Evolutionary conservation across 148 eudicot species (phyloP).

Genomic region (Nepenthes gracilis): DNA sequence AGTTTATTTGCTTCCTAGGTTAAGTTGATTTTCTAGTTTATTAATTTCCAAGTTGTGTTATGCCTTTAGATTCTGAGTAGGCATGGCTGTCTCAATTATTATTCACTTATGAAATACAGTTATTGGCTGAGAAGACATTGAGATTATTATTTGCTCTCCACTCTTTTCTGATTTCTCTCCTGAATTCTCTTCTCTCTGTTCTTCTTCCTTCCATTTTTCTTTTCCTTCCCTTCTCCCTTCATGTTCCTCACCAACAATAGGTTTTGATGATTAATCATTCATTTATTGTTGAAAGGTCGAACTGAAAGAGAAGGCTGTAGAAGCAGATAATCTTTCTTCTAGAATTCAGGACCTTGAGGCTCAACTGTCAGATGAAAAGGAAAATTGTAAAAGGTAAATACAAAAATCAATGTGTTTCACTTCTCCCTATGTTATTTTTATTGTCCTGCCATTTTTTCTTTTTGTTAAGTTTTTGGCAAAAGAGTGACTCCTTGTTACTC

Average conservation of each 20-base stretch:
- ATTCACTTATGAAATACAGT: too few species aligned
- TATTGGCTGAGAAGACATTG: too few species aligned
- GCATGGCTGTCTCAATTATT: too few species aligned
- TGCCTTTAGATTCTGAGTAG: too few species aligned
- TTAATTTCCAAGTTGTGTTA: too few species aligned
- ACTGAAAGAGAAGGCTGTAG: conserved; percentile 55
- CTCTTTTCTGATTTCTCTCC: too few species aligned
- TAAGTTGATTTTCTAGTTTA: too few species aligned
- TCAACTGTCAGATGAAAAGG: conserved; percentile 67
- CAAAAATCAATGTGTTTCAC: background rate
- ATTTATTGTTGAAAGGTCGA: conserved; percentile 30
- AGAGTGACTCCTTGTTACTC: background rate
- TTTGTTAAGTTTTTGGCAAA: background rate
- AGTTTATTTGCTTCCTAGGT: too few species aligned
- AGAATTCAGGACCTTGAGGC: conserved; percentile 62
- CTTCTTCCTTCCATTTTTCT: background rate
- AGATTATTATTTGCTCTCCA: too few species aligned
- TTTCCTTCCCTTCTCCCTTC: too few species aligned
- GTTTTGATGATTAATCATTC: background rate
- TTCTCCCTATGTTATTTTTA: background rate
- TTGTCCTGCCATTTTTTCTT: background rate
- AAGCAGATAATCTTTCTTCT: conserved; percentile 56
- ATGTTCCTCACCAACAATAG: too few species aligned
- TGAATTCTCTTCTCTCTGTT: too few species aligned
- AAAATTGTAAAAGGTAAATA: conserved; percentile 54